phyloP scores from a whole-genome alignment of 2,329 filamentous ascomycete genomes.

The Claviceps spartinae region DNA sequence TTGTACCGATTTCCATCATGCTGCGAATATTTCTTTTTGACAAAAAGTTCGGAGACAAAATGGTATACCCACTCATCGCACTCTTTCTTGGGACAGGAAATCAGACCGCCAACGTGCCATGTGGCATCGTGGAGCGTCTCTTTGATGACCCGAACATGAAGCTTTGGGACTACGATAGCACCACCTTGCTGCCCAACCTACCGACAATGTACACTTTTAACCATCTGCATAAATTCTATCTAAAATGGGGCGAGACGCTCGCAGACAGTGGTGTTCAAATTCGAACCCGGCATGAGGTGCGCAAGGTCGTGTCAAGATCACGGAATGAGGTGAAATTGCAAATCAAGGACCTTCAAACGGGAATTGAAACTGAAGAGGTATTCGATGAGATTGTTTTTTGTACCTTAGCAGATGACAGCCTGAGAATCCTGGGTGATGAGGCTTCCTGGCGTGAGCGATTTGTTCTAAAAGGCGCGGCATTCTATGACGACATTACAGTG shows the following conservation, averaged over 20 bases:
- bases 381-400: conserved; percentile 57
- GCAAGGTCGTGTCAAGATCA: conserved; percentile 35
- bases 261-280: conserved; percentile 41
- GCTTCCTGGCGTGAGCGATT: conserved; percentile 48
- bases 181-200: conserved; percentile 42
- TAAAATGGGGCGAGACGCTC: conserved; percentile 42
- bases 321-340: conserved; percentile 38
- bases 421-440: conserved; percentile 43
- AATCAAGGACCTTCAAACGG: conserved; percentile 34
- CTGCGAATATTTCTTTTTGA: conserved; percentile 56
- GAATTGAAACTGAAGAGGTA: conserved; percentile 36
- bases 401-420: conserved; percentile 49
- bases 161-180: conserved; percentile 43
- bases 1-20: conserved; percentile 50
- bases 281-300: conserved; percentile 41
- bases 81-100: conserved; percentile 65
- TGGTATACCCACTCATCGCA: conserved; percentile 58
- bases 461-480: conserved; percentile 57
- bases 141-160: conserved; percentile 46
- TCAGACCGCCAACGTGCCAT: conserved; percentile 57
- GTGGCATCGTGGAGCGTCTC: conserved; percentile 49
- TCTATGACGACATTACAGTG: conserved; percentile 57
- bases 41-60: conserved; percentile 55
- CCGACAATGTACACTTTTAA: conserved; percentile 56
- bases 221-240: conserved; percentile 47